These are phyloP conservation scores for Dictyostelium citrinum DNA, from an alignment of 78 protist genomes.

Conservation along the genomic window DNA sequence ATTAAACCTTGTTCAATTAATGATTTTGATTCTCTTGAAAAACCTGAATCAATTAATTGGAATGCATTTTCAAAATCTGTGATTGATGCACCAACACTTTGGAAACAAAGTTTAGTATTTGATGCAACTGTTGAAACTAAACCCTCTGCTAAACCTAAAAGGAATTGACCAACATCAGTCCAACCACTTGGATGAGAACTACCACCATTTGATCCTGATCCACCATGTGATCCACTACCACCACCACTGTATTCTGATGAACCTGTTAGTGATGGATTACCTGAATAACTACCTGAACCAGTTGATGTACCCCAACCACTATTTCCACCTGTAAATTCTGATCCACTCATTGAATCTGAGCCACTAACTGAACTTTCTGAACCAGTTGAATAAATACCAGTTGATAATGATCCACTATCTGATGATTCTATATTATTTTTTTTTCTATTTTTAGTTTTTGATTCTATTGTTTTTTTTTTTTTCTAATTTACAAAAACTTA, in stretches of 20 bases:
- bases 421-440: neutral
- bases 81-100: neutral
- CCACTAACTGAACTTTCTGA: neutral
- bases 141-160: conserved; percentile 35
- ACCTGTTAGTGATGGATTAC: neutral
- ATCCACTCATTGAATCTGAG: neutral
- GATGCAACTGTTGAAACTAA: neutral
- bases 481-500: neutral
- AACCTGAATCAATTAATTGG: conserved; percentile 1
- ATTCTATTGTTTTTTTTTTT: neutral
- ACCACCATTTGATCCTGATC: neutral
- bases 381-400: neutral
- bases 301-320: neutral
- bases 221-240: neutral
- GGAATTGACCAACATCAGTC: neutral
- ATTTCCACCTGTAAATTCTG: neutral
- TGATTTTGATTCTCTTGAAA: neutral
- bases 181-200: neutral
- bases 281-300: neutral
- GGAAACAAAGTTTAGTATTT: conserved; percentile 10
- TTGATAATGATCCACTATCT: neutral
- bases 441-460: neutral
- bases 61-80: neutral
- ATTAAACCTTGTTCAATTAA: neutral
- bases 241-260: neutral